Percentiles rank a stretch among this genome's conserved stretches.
These are phyloP conservation scores for Malassezia restricta DNA, from an alignment of 1,284 basidiomycete species.

Conservation along the genomic window DNA sequence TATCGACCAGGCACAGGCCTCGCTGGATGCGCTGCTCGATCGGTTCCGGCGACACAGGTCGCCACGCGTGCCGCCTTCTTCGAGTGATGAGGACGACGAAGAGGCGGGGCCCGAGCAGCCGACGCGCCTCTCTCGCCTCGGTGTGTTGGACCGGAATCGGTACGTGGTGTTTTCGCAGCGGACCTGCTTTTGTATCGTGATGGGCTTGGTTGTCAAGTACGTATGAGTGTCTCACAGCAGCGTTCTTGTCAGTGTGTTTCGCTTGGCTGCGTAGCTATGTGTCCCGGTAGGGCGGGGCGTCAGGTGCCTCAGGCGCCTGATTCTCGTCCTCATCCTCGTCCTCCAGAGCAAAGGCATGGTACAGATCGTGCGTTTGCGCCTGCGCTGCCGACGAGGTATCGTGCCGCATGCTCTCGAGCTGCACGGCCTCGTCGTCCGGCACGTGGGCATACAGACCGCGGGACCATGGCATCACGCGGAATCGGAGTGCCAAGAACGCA, in stretches of 20 bases:
- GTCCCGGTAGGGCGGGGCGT: not conserved
- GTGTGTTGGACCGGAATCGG: not conserved
- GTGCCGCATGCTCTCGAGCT: slow-evolving; percentile 11
- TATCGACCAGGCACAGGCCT: not conserved
- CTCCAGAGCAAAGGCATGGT: slow-evolving; percentile 47
- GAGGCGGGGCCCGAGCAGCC: not conserved
- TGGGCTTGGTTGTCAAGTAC: slow-evolving; percentile 8
- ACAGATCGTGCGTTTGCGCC: slow-evolving; percentile 38
- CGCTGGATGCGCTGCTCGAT: not conserved
- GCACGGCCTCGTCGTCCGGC: slow-evolving; percentile 55
- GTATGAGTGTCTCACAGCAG: not conserved
- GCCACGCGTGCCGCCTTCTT: not conserved
- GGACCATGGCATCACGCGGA: not conserved
- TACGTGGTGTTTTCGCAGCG: slow-evolving; percentile 6
- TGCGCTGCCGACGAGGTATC: slow-evolving; percentile 1
- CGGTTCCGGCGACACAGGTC: not conserved
- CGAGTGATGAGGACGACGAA: not conserved
- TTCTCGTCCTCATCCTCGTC: slow-evolving; percentile 9
- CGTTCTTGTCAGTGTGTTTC: not conserved
- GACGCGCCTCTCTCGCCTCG: not conserved
- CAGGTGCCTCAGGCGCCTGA: not conserved
- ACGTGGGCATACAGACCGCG: slow-evolving; percentile 58
- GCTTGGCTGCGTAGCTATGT: not conserved
- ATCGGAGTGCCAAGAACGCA: slow-evolving; percentile 45
- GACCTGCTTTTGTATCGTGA: slow-evolving; percentile 4